Conservation (phyloP, 176 grass and related monocot species). For the Paspalum vaginatum region DNA sequence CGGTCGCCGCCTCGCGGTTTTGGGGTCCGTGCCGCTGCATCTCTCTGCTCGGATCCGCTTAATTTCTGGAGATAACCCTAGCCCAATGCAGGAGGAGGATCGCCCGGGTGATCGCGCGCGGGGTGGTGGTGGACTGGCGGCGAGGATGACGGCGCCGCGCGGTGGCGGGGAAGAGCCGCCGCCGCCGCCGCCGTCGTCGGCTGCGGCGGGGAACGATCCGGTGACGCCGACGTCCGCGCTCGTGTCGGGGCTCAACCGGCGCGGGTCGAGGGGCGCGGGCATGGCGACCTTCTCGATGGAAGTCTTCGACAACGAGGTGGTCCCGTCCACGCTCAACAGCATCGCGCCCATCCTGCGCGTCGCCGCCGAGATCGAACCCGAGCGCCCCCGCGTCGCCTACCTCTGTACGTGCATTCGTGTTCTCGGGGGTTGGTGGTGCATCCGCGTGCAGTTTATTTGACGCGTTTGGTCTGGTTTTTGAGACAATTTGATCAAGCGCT, state of each 20-base stretch:
- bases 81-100: conserved; percentile 33
- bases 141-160: conserved; percentile 43
- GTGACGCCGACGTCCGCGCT: conserved; percentile 23
- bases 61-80: conserved; percentile 29
- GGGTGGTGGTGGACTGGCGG: conserved; percentile 27
- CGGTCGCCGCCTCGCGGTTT: conserved; percentile 11
- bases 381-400: conserved; percentile 89
- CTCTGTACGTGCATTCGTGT: conserved; percentile 54
- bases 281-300: conserved; percentile 92
- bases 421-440: not conserved
- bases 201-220: conserved; percentile 10
- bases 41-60: not conserved
- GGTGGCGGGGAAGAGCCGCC: conserved; percentile 36
- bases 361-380: conserved; percentile 81
- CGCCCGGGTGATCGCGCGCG: conserved; percentile 12
- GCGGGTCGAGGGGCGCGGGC: conserved; percentile 67
- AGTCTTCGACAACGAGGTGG: conserved; percentile 97
- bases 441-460: not conserved
- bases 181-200: conserved; percentile 22
- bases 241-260: conserved; percentile 56
- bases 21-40: conserved; percentile 28
- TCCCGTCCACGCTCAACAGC: conserved; percentile 76
- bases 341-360: conserved; percentile 92
- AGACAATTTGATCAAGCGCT: conserved; percentile 10
- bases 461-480: conserved; percentile 25